These are phyloP conservation scores for Populus alba DNA, from an alignment of 345 rosid genomes.

Conservation along the genomic window DNA sequence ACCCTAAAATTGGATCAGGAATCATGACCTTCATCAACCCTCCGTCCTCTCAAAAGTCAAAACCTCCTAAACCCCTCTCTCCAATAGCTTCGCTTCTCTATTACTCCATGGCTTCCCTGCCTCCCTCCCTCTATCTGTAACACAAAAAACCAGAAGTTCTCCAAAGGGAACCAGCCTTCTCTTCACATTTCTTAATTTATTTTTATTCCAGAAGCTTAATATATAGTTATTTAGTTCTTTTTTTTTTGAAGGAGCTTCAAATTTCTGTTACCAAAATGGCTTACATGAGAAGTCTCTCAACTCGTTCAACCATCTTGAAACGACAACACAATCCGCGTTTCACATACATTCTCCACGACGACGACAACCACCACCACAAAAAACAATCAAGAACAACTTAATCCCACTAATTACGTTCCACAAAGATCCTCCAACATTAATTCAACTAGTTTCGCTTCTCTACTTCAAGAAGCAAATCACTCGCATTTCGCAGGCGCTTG, in stretches of 20 bases:
- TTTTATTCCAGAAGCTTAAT: not conserved
- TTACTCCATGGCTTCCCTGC: too few relatives aligned
- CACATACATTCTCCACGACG: constrained; percentile 37
- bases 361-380: constrained; percentile 25
- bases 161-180: not conserved
- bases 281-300: constrained; percentile 46
- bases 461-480: constrained; percentile 21
- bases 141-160: too few relatives aligned
- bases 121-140: too few relatives aligned
- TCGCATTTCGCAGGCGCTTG: constrained; percentile 26
- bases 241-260: not conserved
- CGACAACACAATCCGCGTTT: constrained; percentile 36
- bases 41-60: too few relatives aligned
- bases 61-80: too few relatives aligned
- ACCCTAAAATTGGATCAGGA: too few relatives aligned
- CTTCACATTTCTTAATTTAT: not conserved
- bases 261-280: constrained; percentile 40
- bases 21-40: too few relatives aligned
- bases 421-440: constrained; percentile 4
- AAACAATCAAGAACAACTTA: not conserved
- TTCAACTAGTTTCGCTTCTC: constrained; percentile 21
- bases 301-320: constrained; percentile 41
- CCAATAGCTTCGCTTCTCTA: too few relatives aligned
- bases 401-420: constrained; percentile 16
- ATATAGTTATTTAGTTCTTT: not conserved